Conservation (phyloP, 495 filamentous ascomycete genomes). For the Aspergillus ellipticus region DNA sequence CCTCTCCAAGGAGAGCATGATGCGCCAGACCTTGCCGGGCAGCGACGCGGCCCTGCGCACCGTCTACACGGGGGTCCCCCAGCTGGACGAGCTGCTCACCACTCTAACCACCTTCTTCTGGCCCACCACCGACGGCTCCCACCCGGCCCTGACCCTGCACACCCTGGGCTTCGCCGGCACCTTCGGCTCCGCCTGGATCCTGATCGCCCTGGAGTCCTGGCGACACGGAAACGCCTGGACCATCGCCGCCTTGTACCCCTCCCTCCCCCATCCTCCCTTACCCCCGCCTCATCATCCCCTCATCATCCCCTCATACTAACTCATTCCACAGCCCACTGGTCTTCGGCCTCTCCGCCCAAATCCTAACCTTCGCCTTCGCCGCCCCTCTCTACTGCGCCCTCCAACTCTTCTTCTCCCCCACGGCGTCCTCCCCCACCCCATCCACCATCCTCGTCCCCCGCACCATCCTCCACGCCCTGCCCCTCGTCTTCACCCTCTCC, state of each 20-base stretch:
- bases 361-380: conserved; percentile 49
- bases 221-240: conserved; percentile 52
- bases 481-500: conserved; percentile 44
- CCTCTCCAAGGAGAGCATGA: conserved; percentile 25
- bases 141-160: conserved; percentile 42
- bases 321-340: conserved; percentile 35
- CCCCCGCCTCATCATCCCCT: neutral
- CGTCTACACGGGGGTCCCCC: conserved; percentile 48
- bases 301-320: neutral
- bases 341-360: conserved; percentile 53
- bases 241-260: conserved; percentile 46
- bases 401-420: conserved; percentile 53
- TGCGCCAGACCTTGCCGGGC: conserved; percentile 37
- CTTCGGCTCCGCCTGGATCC: conserved; percentile 51
- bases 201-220: conserved; percentile 54
- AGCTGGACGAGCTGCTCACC: conserved; percentile 45
- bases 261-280: neutral
- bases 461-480: conserved; percentile 44
- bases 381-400: conserved; percentile 49
- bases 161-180: conserved; percentile 51
- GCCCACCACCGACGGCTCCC: conserved; percentile 47
- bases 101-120: conserved; percentile 54
- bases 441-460: conserved; percentile 47
- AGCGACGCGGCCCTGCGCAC: conserved; percentile 36
- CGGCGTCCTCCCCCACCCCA: conserved; percentile 40